Base-by-base conservation (phyloP, 2,329 filamentous ascomycete genomes). In the Penicillium paneum region DNA sequence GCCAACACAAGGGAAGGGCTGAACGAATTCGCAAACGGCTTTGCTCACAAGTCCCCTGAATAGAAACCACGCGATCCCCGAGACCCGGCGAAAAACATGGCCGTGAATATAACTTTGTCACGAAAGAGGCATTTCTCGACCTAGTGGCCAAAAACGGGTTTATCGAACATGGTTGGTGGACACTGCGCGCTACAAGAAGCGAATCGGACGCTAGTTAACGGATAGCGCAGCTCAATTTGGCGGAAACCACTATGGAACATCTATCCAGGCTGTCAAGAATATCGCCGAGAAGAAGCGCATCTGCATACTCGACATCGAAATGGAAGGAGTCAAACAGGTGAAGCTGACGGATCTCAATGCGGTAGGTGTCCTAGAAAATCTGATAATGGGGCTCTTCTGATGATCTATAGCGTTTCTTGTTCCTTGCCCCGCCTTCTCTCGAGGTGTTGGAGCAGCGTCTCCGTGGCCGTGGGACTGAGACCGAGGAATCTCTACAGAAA, bases 241-340 rank as follows among this genome's bases (percentile, higher is more conserved):
- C 38, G 86, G 85, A 51, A 96, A 97, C 76, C 79, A 84, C 68
- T 97, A 97, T 76, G 92, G 92, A 53, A 96, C 91, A 5, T 90
- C 85, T 70, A 86, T 90, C 68, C 80, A 82, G 73, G 90, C 90
- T 28, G 90, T 96, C 59, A 82, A 87, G 72, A 84, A 90, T 67
- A 86, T 92, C 71, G 82, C 82, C 2, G 82, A 83, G 57, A 84
- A 86, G 75, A 87, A 86, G 46, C 82, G 81, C 67, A 84, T 91
- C 39, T 93, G 92, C 58, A 85, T 97, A 44, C 78, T 97, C 63
- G 93, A 97, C 72, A 97, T 97, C 70, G 93, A 97, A 81, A 96
- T 97, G 90, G 91, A 96, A 82, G 92, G 92, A 57, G 91, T 97
- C 55, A 96, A 96, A 79, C 92, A 97, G 76, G 89, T 97, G 67